A percentile compares a stretch with the other conserved stretches of the same genome.
These are phyloP conservation scores for Sinapis alba DNA, from an alignment of 441 rosid genomes.

Conservation along the genomic window DNA sequence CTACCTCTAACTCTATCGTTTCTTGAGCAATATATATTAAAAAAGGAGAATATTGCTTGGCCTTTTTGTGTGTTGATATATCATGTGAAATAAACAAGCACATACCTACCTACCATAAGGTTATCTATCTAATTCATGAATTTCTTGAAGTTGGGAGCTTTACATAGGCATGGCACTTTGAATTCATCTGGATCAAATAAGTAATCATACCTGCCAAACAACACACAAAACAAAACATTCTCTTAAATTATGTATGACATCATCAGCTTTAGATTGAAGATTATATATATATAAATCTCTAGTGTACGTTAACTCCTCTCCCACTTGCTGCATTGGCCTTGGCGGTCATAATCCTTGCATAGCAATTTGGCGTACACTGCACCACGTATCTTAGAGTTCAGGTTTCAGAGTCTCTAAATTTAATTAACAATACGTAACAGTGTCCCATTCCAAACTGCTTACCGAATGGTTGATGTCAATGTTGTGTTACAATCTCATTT, in stretches of 20 bases:
- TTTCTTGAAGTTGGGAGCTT: constrained; percentile 86
- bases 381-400: constrained; percentile 2
- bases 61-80: background rate
- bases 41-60: background rate
- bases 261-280: constrained; percentile 11
- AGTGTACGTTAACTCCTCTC: constrained; percentile 91
- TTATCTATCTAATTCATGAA: constrained; percentile 82
- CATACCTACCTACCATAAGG: background rate
- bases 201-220: constrained; percentile 78
- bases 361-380: constrained; percentile 98
- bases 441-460: constrained; percentile 28
- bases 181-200: constrained; percentile 96
- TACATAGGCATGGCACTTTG: constrained; percentile 93
- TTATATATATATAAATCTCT: constrained; percentile 3
- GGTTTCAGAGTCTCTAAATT: background rate
- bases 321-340: constrained; percentile 77
- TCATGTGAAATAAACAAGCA: background rate
- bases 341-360: constrained; percentile 93
- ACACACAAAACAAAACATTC: background rate
- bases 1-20: background rate
- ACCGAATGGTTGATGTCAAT: constrained; percentile 72
- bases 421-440: background rate
- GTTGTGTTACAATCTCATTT: background rate
- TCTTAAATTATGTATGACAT: constrained; percentile 4
- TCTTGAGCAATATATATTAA: background rate